Percentiles rank a stretch among this genome's conserved stretches.
Conservation (phyloP, 108 stramenopile genomes). For the Pseudonitzschia pungens region DNA sequence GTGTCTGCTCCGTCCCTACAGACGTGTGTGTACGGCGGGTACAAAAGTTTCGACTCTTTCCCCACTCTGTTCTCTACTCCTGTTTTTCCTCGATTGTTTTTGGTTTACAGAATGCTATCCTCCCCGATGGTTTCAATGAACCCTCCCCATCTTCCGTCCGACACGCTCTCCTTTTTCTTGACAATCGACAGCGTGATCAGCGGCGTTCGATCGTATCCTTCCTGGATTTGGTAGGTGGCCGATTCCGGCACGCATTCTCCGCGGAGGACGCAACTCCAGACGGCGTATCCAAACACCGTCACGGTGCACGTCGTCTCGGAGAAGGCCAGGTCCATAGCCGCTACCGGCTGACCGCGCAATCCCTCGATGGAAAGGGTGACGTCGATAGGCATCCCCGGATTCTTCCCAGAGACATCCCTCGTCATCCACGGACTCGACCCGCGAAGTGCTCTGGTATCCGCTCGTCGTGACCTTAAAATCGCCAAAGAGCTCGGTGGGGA, state of each 20-base stretch:
- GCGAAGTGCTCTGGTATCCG: conserved; percentile 45
- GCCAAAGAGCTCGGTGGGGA: conserved; percentile 33
- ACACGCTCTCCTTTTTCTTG: conserved; percentile 28
- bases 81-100: too few relatives aligned
- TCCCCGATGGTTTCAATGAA: conserved; percentile 57
- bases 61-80: too few relatives aligned
- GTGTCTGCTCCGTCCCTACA: too few relatives aligned
- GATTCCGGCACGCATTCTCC: conserved; percentile 35
- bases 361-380: conserved; percentile 50
- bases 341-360: conserved; percentile 52
- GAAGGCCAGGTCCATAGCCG: conserved; percentile 30
- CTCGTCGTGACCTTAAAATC: conserved; percentile 21
- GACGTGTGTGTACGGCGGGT: too few relatives aligned
- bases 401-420: conserved; percentile 53
- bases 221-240: conserved; percentile 29
- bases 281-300: conserved; percentile 52
- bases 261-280: conserved; percentile 42
- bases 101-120: conserved; percentile 48
- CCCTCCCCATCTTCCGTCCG: conserved; percentile 51
- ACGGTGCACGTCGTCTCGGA: conserved; percentile 43
- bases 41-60: too few relatives aligned
- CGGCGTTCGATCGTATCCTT: conserved; percentile 49
- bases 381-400: conserved; percentile 36
- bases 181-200: conserved; percentile 31
- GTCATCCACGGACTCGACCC: conserved; percentile 39